A percentile compares a stretch with the other conserved stretches of the same genome.
phyloP scores from a whole-genome alignment of 768 basidiomycete genomes.

The Pleurotus giganteus region DNA sequence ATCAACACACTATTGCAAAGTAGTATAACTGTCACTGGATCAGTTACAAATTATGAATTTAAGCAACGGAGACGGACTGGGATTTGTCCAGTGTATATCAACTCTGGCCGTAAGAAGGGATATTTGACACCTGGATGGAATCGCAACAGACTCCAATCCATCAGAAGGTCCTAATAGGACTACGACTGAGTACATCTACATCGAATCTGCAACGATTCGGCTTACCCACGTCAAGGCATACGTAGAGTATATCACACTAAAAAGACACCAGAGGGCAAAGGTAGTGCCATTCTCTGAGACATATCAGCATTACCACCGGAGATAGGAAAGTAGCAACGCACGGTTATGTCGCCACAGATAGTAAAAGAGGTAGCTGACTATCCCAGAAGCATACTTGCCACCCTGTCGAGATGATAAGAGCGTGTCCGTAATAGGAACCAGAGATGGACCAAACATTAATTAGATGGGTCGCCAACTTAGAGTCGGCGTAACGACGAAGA shows the following conservation, averaged over 20 bases:
- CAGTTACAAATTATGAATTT: background rate
- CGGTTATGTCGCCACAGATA: constrained; percentile 76
- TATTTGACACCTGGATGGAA: constrained; percentile 47
- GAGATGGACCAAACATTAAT: constrained; percentile 62
- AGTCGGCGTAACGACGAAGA: constrained; percentile 83
- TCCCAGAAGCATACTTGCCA: constrained; percentile 77
- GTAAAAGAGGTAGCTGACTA: constrained; percentile 66
- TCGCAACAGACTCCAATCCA: constrained; percentile 87
- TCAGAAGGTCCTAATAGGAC: constrained; percentile 63
- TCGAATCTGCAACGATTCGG: background rate
- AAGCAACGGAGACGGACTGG: constrained; percentile 38
- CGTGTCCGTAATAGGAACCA: constrained; percentile 3
- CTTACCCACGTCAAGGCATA: constrained; percentile 83
- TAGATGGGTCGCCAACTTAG: constrained; percentile 69
- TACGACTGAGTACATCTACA: background rate
- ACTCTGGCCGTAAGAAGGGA: constrained; percentile 66
- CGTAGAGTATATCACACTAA: constrained; percentile 56
- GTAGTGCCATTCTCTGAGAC: constrained; percentile 31
- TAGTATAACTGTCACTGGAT: constrained; percentile 60
- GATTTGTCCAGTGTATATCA: constrained; percentile 67
- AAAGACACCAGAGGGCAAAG: constrained; percentile 71
- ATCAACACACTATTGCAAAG: constrained; percentile 60
- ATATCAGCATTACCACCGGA: background rate
- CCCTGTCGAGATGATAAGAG: constrained; percentile 44
- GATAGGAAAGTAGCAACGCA: constrained; percentile 15